Percentiles rank a stretch among this genome's conserved stretches.
These are phyloP conservation scores for Escovopsis sp. DNA, from an alignment of 2,329 filamentous ascomycete genomes.

Conservation along the genomic window DNA sequence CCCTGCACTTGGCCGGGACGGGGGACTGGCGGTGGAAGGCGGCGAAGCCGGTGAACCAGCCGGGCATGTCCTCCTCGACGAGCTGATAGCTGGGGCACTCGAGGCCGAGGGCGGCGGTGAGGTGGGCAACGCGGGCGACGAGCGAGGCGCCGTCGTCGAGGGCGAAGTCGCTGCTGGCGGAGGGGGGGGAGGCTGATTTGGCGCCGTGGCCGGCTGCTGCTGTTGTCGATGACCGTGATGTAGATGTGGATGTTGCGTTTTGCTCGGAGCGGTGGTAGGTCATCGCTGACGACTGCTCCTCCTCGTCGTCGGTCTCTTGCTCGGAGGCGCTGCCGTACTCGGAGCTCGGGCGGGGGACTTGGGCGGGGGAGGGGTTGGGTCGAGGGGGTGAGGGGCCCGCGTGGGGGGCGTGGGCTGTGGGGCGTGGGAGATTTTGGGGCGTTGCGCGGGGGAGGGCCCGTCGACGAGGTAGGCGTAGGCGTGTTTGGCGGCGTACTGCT, in stretches of 20 bases:
- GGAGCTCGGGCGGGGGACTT: too few relatives aligned
- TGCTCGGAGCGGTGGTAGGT: too few relatives aligned
- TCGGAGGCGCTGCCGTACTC: too few relatives aligned
- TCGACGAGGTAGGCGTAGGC: conserved; percentile 27
- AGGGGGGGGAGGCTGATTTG: too few relatives aligned
- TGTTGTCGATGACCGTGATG: too few relatives aligned
- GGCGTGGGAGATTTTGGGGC: too few relatives aligned
- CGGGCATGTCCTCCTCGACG: conserved; percentile 7
- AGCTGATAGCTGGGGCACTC: conserved; percentile 20
- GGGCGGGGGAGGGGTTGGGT: neutral
- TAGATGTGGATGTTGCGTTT: too few relatives aligned
- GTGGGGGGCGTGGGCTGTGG: too few relatives aligned
- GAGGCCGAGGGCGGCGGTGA: conserved; percentile 20
- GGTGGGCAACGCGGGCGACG: conserved; percentile 14
- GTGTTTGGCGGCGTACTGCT: conserved; percentile 34
- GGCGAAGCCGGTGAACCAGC: conserved; percentile 22
- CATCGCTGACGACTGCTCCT: too few relatives aligned
- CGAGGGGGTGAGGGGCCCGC: too few relatives aligned
- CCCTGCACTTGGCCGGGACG: conserved; percentile 18
- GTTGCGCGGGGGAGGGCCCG: neutral
- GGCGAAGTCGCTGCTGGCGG: neutral
- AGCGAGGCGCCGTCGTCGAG: conserved; percentile 6
- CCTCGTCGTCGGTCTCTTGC: too few relatives aligned
- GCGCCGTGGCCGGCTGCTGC: too few relatives aligned
- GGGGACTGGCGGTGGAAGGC: conserved; percentile 16